Percentiles rank a stretch among this genome's conserved stretches.
These are phyloP conservation scores for Nyssa sinensis DNA, from an alignment of 148 eudicot genomes.

Conservation along the genomic window DNA sequence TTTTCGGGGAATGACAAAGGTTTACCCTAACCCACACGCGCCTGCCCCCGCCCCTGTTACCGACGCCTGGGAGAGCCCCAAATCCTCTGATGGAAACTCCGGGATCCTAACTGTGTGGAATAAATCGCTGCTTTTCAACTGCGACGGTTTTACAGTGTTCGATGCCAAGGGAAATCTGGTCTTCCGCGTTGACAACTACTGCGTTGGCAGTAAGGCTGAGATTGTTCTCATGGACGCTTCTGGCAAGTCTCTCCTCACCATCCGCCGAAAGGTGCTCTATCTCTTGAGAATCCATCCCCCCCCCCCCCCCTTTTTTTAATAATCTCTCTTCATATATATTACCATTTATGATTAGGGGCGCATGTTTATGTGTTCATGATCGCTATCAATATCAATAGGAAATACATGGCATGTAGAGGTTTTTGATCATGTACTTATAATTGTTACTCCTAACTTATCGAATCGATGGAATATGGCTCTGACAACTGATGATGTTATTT, in stretches of 20 bases:
- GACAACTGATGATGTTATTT: neutral
- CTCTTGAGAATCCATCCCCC: no score
- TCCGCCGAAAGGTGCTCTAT: constrained; percentile 68
- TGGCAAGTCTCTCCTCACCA: constrained; percentile 69
- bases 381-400: no score
- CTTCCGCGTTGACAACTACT: constrained; percentile 72
- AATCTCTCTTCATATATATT: no score
- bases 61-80: neutral
- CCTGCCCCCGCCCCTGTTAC: neutral
- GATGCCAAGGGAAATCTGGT: constrained; percentile 62
- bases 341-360: no score
- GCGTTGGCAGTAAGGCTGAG: constrained; percentile 33
- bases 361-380: no score
- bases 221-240: constrained; percentile 66
- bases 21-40: constrained; percentile 22
- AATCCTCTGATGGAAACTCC: neutral
- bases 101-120: constrained; percentile 71
- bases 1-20: constrained; percentile 32
- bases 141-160: constrained; percentile 74
- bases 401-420: no score
- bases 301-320: neutral
- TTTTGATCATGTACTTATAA: no score
- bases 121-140: constrained; percentile 63
- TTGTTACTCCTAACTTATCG: neutral
- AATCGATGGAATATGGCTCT: neutral